A percentile compares a stretch with the other conserved stretches of the same genome.
phyloP scores from a whole-genome alignment of 140 eudicot species.

The Erigeron philadelphicus region DNA sequence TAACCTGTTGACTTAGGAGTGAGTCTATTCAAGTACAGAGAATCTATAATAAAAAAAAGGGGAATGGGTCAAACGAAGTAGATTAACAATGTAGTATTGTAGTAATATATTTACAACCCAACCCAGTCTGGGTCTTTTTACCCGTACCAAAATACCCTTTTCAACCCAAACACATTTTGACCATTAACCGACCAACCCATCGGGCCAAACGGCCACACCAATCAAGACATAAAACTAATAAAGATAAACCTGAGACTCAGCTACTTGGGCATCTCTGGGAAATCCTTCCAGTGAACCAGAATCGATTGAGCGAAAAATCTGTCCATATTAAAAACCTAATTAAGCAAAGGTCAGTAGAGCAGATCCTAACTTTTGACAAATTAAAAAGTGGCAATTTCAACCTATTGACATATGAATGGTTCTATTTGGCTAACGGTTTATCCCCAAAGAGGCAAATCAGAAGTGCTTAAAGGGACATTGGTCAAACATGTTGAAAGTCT shows the following conservation, averaged over 20 bases:
- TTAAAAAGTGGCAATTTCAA: neutral
- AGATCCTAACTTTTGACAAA: neutral
- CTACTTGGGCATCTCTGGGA: constrained; percentile 47
- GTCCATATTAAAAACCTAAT: neutral
- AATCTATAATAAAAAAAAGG: no score
- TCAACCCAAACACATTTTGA: no score
- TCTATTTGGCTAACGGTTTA: neutral
- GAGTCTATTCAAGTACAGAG: no score
- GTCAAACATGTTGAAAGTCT: neutral
- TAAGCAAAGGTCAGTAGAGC: neutral
- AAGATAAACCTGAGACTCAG: constrained; percentile 50
- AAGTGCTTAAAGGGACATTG: neutral
- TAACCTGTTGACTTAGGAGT: no score
- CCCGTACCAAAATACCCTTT: no score
- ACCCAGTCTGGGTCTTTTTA: no score
- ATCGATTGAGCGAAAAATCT: constrained; percentile 47
- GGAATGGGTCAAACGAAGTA: no score
- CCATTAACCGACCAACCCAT: no score
- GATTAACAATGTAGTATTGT: no score
- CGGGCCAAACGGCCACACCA: neutral
- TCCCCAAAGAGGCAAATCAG: neutral
- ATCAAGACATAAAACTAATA: neutral
- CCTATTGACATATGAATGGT: neutral
- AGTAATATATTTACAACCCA: no score
- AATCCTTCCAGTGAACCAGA: constrained; percentile 82